A percentile compares a stretch with the other conserved stretches of the same genome.
phyloP scores from a whole-genome alignment of 2,329 filamentous ascomycete species.

The Aspergillus aculeatus region DNA sequence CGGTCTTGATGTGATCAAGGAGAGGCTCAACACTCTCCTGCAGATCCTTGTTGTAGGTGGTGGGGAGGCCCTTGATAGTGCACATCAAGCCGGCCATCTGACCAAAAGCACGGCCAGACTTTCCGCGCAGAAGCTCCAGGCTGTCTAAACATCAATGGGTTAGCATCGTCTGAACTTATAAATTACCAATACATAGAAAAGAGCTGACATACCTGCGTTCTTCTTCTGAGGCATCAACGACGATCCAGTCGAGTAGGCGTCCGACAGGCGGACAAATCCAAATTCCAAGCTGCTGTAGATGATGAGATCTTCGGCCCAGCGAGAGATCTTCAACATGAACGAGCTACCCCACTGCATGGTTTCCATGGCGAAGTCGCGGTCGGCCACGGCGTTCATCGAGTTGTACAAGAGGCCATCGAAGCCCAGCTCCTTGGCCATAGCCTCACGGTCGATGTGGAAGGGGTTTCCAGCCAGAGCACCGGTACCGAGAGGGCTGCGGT shows the following conservation, averaged over 20 bases:
- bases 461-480: conserved; percentile 79
- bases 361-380: conserved; percentile 81
- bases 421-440: conserved; percentile 75
- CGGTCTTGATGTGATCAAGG: conserved; percentile 78
- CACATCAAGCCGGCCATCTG: conserved; percentile 79
- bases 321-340: conserved; percentile 75
- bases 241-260: conserved; percentile 76
- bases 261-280: conserved; percentile 70
- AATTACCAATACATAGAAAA: background rate
- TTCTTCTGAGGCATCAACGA: conserved; percentile 83
- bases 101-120: conserved; percentile 73
- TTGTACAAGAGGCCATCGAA: conserved; percentile 75
- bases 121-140: conserved; percentile 73
- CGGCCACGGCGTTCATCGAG: conserved; percentile 71
- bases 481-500: conserved; percentile 67
- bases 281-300: conserved; percentile 77
- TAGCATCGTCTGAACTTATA: background rate
- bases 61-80: conserved; percentile 72
- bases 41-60: conserved; percentile 88
- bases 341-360: conserved; percentile 76
- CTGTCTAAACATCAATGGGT: conserved; percentile 51
- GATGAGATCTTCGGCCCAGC: conserved; percentile 84
- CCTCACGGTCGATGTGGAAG: conserved; percentile 76
- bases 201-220: conserved; percentile 51
- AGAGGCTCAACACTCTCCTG: conserved; percentile 86